Conservation (phyloP, 352 stramenopile genomes). For the Phytophthora boehmeriae region DNA sequence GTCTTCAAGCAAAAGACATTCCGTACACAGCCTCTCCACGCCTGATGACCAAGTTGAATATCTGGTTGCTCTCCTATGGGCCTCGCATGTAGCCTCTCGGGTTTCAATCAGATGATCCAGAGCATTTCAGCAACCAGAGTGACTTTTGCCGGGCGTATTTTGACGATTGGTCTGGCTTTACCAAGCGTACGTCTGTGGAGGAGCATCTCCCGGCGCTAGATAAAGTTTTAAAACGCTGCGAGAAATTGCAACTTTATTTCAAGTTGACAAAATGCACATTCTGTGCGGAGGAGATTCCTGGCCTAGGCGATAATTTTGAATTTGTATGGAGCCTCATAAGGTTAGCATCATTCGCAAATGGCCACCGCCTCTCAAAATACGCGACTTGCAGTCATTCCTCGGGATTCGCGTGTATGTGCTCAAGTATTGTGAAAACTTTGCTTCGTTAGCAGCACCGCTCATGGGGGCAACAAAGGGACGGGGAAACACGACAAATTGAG, state of each 20-base stretch:
- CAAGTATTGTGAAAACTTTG: slow-evolving; percentile 8
- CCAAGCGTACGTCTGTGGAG: slow-evolving; percentile 6
- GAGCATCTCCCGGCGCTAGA: slow-evolving; percentile 18
- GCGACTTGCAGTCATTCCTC: slow-evolving; percentile 4
- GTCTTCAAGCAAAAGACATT: neutral
- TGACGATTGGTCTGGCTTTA: slow-evolving; percentile 34
- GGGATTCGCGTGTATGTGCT: slow-evolving; percentile 14
- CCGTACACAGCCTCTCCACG: neutral
- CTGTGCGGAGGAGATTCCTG: slow-evolving; percentile 26
- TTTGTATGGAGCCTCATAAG: slow-evolving; percentile 17
- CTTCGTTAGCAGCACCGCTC: neutral
- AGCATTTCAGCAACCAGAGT: slow-evolving; percentile 11
- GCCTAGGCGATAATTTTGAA: slow-evolving; percentile 31
- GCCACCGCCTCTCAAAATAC: slow-evolving; percentile 1
- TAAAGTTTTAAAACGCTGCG: slow-evolving; percentile 15
- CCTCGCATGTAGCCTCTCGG: slow-evolving; percentile 13
- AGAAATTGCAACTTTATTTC: slow-evolving; percentile 26
- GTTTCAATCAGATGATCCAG: slow-evolving; percentile 32
- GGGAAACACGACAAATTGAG: neutral
- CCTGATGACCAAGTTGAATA: neutral
- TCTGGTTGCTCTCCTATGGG: slow-evolving; percentile 15
- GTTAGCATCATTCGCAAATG: neutral
- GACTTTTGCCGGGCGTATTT: slow-evolving; percentile 12
- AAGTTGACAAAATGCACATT: slow-evolving; percentile 38
- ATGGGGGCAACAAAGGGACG: neutral